Conservation (phyloP, 169 alveolate species). For the Eimeria falciformis region DNA sequence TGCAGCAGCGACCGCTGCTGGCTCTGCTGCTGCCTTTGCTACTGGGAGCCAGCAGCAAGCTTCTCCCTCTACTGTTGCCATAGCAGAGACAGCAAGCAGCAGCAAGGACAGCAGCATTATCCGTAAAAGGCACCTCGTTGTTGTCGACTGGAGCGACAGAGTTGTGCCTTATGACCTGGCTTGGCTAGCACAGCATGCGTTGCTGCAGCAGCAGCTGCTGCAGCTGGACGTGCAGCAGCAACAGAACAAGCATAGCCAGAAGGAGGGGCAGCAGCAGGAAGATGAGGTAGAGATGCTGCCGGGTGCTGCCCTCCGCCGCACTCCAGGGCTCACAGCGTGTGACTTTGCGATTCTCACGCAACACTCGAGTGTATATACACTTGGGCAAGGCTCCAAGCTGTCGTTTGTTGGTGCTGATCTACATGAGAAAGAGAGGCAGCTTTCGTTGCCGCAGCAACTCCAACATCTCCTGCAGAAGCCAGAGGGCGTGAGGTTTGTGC, state of each 20-base stretch:
- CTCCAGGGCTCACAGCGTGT: neutral
- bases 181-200: conserved; percentile 32
- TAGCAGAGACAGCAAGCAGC: no score
- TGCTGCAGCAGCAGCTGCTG: conserved; percentile 35
- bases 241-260: neutral
- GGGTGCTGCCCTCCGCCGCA: neutral
- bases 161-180: conserved; percentile 50
- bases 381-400: conserved; percentile 79
- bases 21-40: no score
- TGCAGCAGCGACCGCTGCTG: no score
- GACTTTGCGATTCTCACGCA: conserved; percentile 83
- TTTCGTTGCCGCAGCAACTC: conserved; percentile 60
- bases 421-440: conserved; percentile 67
- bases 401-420: neutral
- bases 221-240: neutral
- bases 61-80: no score
- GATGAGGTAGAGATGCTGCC: neutral
- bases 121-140: neutral
- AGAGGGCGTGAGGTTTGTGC: neutral
- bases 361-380: conserved; percentile 83
- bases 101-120: no score
- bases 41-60: no score
- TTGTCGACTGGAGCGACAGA: conserved; percentile 41
- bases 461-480: conserved; percentile 19
- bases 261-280: neutral